Evolutionary conservation across 306 rosid genomes (phyloP).

Genomic region (Vigna mungo): DNA sequence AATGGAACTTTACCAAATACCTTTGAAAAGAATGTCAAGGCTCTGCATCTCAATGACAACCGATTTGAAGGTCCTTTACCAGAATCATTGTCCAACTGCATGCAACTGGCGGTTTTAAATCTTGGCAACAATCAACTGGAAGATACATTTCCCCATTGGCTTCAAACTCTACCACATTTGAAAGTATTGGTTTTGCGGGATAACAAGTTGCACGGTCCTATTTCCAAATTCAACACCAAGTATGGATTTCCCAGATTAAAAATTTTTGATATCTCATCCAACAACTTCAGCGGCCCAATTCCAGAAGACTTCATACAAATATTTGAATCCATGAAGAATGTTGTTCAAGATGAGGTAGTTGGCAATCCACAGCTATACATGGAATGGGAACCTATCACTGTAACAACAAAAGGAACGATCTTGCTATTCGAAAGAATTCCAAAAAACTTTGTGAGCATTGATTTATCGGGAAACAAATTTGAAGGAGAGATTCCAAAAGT

Average conservation of each 20-base stretch:
- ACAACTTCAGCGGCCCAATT: conserved; percentile 29
- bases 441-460: too few relatives aligned
- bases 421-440: too few relatives aligned
- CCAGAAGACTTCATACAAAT: conserved; percentile 24
- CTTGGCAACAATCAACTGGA: conserved; percentile 46
- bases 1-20: conserved; percentile 32
- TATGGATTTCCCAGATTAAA: conserved; percentile 17
- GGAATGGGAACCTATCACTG: conserved; percentile 13
- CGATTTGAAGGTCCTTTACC: conserved; percentile 47
- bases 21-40: not conserved
- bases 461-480: too few relatives aligned
- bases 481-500: too few relatives aligned
- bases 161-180: conserved; percentile 34
- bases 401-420: too few relatives aligned
- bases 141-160: conserved; percentile 51
- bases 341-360: not conserved
- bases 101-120: conserved; percentile 13
- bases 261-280: conserved; percentile 38
- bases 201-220: conserved; percentile 40
- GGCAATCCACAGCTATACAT: not conserved
- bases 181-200: not conserved
- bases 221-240: not conserved
- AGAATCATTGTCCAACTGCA: conserved; percentile 34
- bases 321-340: conserved; percentile 40
- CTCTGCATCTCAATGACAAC: conserved; percentile 42